Percentiles rank a stretch among this genome's conserved stretches.
phyloP scores from a whole-genome alignment of 495 filamentous ascomycete species.

The Ascodesmis nigricans region DNA sequence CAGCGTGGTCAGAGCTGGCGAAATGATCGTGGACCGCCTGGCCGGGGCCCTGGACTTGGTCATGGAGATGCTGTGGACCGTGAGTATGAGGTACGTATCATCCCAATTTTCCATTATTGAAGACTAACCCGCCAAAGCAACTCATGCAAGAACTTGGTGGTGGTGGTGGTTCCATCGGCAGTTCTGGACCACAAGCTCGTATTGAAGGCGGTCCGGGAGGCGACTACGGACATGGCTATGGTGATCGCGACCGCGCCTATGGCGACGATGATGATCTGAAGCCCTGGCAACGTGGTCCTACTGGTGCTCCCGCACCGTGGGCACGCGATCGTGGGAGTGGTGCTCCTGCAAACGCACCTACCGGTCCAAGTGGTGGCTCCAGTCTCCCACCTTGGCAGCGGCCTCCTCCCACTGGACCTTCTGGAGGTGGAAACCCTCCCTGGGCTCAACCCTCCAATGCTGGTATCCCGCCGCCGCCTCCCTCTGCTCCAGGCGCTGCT shows the following conservation, averaged over 20 bases:
- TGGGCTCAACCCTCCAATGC: slow-evolving; percentile 16
- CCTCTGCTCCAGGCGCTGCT: slow-evolving; percentile 7
- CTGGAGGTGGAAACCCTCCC: slow-evolving; percentile 10
- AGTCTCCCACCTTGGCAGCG: slow-evolving; percentile 29
- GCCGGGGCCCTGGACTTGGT: slow-evolving; percentile 40
- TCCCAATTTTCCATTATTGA: not conserved
- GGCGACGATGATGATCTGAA: slow-evolving; percentile 38
- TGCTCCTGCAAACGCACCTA: slow-evolving; percentile 16
- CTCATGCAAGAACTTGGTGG: slow-evolving; percentile 93
- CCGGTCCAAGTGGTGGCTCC: slow-evolving; percentile 15
- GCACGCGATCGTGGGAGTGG: slow-evolving; percentile 14
- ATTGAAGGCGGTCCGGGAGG: slow-evolving; percentile 70
- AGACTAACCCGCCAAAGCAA: slow-evolving; percentile 38
- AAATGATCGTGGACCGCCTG: slow-evolving; percentile 28
- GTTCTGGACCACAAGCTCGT: slow-evolving; percentile 40
- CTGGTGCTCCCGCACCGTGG: slow-evolving; percentile 75
- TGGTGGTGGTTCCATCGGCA: slow-evolving; percentile 34
- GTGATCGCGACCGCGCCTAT: slow-evolving; percentile 22
- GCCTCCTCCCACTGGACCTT: slow-evolving; percentile 18
- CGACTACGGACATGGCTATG: slow-evolving; percentile 29
- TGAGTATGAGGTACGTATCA: slow-evolving; percentile 63
- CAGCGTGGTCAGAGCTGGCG: slow-evolving; percentile 81
- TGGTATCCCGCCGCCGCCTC: slow-evolving; percentile 16
- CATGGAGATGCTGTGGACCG: slow-evolving; percentile 71
- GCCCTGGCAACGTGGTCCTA: slow-evolving; percentile 81